Evolutionary conservation across 2,329 filamentous ascomycete genomes (phyloP).

Genomic region (Periconia sp.): DNA sequence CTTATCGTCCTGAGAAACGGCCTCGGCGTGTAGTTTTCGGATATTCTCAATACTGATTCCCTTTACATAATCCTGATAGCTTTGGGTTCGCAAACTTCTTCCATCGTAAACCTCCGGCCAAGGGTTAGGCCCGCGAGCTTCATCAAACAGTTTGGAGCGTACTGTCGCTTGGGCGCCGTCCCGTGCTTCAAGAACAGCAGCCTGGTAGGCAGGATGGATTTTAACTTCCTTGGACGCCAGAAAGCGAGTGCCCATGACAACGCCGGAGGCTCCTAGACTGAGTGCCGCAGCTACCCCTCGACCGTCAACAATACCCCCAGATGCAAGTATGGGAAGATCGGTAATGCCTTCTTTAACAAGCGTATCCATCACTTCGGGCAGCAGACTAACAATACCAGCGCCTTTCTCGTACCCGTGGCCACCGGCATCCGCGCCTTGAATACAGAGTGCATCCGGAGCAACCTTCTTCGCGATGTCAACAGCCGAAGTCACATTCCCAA

Average conservation of each 20-base stretch:
- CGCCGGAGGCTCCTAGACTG: slow-evolving; percentile 56
- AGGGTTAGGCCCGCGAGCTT: slow-evolving; percentile 56
- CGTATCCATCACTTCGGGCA: slow-evolving; percentile 60
- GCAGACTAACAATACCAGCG: slow-evolving; percentile 58
- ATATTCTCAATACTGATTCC: slow-evolving; percentile 48
- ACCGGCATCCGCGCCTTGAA: slow-evolving; percentile 66
- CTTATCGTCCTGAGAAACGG: slow-evolving; percentile 49
- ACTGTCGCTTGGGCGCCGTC: slow-evolving; percentile 55
- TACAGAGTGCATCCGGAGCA: slow-evolving; percentile 60
- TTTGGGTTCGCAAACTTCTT: slow-evolving; percentile 58
- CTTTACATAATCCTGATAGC: slow-evolving; percentile 43
- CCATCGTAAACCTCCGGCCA: slow-evolving; percentile 64
- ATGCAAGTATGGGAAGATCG: slow-evolving; percentile 50
- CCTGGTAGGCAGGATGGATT: slow-evolving; percentile 48
- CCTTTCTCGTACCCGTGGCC: slow-evolving; percentile 63
- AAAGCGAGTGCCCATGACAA: slow-evolving; percentile 67
- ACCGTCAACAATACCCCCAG: slow-evolving; percentile 63
- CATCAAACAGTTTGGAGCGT: slow-evolving; percentile 55
- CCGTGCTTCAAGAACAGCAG: slow-evolving; percentile 48
- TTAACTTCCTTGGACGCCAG: slow-evolving; percentile 55
- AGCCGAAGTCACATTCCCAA: slow-evolving; percentile 61
- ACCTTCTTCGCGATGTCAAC: slow-evolving; percentile 53
- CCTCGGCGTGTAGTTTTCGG: slow-evolving; percentile 48
- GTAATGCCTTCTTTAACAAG: slow-evolving; percentile 38
- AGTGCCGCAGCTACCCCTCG: slow-evolving; percentile 61